Conservation (phyloP, 352 stramenopile genomes). For the Phytophthora niederhauseri region DNA sequence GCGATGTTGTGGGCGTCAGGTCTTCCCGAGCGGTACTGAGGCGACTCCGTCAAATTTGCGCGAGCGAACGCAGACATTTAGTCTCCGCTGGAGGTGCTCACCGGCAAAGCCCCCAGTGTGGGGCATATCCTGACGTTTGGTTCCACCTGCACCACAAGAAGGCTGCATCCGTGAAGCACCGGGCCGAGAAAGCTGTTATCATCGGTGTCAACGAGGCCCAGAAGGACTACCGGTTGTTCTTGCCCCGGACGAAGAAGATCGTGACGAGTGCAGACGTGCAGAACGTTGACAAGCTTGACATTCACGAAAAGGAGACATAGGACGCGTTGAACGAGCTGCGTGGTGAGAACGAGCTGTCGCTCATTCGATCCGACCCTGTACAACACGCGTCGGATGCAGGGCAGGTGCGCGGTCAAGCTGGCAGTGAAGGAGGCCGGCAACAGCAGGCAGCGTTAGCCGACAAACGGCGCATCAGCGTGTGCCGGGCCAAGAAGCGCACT, state of each 20-base stretch:
- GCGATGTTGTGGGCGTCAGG: not conserved
- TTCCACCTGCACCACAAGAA: not conserved
- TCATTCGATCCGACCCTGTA: not conserved
- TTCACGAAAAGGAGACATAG: not conserved
- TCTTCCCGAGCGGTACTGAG: not conserved
- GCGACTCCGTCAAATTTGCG: not conserved
- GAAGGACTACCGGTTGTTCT: not conserved
- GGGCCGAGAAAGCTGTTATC: not conserved
- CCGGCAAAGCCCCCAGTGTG: not conserved
- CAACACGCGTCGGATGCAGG: too few species aligned
- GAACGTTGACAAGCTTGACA: not conserved
- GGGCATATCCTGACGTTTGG: not conserved
- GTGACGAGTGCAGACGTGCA: not conserved
- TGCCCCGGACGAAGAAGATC: not conserved
- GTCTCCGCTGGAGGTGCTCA: not conserved
- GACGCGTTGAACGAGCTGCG: not conserved
- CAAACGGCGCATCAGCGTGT: not conserved
- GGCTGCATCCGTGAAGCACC: not conserved
- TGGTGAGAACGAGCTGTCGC: not conserved
- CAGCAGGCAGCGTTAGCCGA: too few species aligned
- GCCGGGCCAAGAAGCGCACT: not conserved
- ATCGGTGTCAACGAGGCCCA: not conserved
- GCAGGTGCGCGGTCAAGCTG: too few species aligned
- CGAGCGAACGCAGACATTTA: not conserved
- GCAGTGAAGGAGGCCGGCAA: too few species aligned